A percentile compares a stretch with the other conserved stretches of the same genome.
phyloP scores from a whole-genome alignment of 257 asterid genomes.

The Echium plantagineum region DNA sequence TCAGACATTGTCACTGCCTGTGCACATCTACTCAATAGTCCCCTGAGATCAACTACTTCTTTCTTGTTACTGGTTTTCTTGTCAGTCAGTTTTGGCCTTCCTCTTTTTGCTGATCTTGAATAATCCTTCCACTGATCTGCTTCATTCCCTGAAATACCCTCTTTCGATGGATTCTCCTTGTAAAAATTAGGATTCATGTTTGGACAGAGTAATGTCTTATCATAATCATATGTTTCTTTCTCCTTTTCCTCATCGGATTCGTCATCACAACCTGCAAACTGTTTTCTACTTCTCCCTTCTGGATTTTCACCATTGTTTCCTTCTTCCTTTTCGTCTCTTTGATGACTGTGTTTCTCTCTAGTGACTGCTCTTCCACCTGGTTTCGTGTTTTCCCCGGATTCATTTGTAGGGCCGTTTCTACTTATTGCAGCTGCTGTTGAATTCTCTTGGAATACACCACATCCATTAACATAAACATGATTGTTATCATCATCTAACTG shows the following conservation, averaged over 20 bases:
- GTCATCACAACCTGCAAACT: conserved; percentile 11
- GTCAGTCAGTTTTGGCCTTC: conserved; percentile 20
- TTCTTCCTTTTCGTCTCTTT: not conserved
- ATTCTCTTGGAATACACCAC: not conserved
- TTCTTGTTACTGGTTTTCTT: conserved; percentile 4
- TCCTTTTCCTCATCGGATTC: conserved; percentile 3
- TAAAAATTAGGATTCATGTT: conserved; percentile 14
- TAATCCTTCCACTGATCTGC: not conserved
- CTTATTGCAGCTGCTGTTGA: not conserved
- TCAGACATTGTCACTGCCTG: conserved; percentile 18
- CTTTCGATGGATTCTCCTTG: not conserved
- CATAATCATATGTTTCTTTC: conserved; percentile 10
- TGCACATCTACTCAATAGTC: conserved; percentile 25
- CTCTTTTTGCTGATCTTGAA: conserved; percentile 16
- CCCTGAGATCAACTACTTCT: conserved; percentile 20
- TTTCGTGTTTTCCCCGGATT: not conserved
- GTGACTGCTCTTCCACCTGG: not conserved
- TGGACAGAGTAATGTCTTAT: conserved; percentile 14
- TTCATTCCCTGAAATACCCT: not conserved
- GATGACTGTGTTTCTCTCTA: conserved; percentile 6
- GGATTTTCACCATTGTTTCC: not conserved
- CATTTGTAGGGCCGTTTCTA: not conserved
- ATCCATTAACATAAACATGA: not conserved
- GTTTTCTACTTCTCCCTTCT: conserved; percentile 9
- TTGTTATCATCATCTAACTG: not conserved